A percentile compares a stretch with the other conserved stretches of the same genome.
Evolutionary conservation across 345 rosid species (phyloP).

Genomic region (Brassica juncea): DNA sequence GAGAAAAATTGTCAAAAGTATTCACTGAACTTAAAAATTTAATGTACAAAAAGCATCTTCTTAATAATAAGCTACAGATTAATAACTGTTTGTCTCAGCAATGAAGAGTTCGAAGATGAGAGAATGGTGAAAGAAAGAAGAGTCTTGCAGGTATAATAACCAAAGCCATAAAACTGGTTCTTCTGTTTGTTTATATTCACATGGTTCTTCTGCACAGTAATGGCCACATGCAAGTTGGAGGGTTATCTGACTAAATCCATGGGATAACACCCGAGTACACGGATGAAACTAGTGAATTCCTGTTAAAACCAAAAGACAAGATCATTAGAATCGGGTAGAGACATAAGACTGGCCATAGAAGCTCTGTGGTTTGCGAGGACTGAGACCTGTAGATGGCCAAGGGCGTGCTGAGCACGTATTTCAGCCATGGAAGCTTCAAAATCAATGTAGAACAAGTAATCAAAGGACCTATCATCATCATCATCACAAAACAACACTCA

Average conservation of each 20-base stretch:
- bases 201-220: slow-evolving; percentile 21
- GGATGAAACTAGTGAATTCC: slow-evolving; percentile 79
- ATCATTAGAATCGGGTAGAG: slow-evolving; percentile 7
- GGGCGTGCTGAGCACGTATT: slow-evolving; percentile 69
- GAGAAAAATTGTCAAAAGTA: neutral
- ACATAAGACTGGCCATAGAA: neutral
- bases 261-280: slow-evolving; percentile 82
- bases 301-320: slow-evolving; percentile 32
- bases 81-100: slow-evolving; percentile 30
- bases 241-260: slow-evolving; percentile 42
- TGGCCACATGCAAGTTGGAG: slow-evolving; percentile 1
- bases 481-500: slow-evolving; percentile 38
- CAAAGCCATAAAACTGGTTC: slow-evolving; percentile 20
- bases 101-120: slow-evolving; percentile 26
- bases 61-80: slow-evolving; percentile 9
- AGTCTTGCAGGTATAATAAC: slow-evolving; percentile 12
- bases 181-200: slow-evolving; percentile 39
- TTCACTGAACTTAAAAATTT: slow-evolving; percentile 15
- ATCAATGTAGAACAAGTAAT: slow-evolving; percentile 86
- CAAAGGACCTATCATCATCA: slow-evolving; percentile 69
- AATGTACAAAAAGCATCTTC: slow-evolving; percentile 24
- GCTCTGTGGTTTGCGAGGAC: neutral
- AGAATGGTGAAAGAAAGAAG: slow-evolving; percentile 20
- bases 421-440: slow-evolving; percentile 99
- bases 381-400: slow-evolving; percentile 77